A percentile compares a stretch with the other conserved stretches of the same genome.
phyloP scores from a whole-genome alignment of 2,329 filamentous ascomycete genomes.

The Domatiomyces globalis region DNA sequence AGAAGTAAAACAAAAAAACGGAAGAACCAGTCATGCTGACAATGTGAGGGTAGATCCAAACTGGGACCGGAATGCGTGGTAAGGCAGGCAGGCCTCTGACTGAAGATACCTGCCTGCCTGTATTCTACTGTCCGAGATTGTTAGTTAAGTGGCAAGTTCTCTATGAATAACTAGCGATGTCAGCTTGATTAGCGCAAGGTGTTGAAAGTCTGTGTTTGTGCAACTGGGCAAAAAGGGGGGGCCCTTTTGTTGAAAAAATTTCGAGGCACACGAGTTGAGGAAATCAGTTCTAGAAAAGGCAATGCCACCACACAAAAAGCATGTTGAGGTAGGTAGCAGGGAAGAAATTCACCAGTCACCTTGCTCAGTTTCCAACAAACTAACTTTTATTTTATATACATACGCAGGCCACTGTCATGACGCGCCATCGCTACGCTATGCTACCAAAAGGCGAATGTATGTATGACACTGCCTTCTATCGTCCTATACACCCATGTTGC shows the following conservation, averaged over 20 bases:
- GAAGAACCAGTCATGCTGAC: constrained; percentile 6
- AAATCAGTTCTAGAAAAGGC: background rate
- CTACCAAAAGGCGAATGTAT: too few relatives aligned
- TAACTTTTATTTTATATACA: background rate
- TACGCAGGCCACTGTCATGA: background rate
- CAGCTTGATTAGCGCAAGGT: background rate
- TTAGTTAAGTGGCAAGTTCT: background rate
- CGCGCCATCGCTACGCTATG: background rate
- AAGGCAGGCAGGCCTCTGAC: background rate
- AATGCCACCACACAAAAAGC: background rate
- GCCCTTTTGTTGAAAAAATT: background rate
- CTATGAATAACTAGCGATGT: background rate
- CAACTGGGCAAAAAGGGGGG: background rate
- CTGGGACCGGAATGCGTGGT: constrained; percentile 88
- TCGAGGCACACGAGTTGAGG: background rate
- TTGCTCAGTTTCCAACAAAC: background rate
- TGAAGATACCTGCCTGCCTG: background rate
- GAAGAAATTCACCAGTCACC: background rate
- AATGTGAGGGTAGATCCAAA: constrained; percentile 31
- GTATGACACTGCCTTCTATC: background rate
- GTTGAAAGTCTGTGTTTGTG: background rate
- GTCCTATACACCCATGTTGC: constrained; percentile 3
- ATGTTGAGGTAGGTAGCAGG: background rate
- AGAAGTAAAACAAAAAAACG: background rate
- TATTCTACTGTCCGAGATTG: too few relatives aligned